Percentiles rank a stretch among this genome's conserved stretches.
Conservation (phyloP, 2,329 filamentous ascomycete species). For the Trichoderma pleuroti region DNA sequence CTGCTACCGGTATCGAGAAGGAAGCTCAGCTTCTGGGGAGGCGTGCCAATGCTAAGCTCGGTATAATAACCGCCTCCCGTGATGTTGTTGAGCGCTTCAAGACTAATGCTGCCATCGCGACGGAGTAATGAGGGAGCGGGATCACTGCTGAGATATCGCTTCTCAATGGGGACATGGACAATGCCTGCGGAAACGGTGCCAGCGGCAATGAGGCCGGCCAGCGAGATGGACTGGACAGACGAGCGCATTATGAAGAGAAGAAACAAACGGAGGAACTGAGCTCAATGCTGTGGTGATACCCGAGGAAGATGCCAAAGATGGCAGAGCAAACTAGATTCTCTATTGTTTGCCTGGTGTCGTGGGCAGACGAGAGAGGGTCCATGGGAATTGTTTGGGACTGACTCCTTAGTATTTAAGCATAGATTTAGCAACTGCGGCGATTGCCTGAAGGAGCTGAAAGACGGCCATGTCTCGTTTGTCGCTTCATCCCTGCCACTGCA, state of each 20-base stretch:
- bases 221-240: neutral
- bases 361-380: neutral
- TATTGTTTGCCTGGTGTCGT: neutral
- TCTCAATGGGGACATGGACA: slow-evolving; percentile 23
- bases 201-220: slow-evolving; percentile 19
- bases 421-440: slow-evolving; percentile 8
- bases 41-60: slow-evolving; percentile 56
- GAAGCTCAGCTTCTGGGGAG: slow-evolving; percentile 51
- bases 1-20: slow-evolving; percentile 62
- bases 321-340: neutral
- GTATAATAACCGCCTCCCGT: slow-evolving; percentile 55
- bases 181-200: slow-evolving; percentile 24
- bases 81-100: slow-evolving; percentile 50
- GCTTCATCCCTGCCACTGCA: slow-evolving; percentile 13
- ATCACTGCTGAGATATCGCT: slow-evolving; percentile 6
- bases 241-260: slow-evolving; percentile 8
- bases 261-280: neutral
- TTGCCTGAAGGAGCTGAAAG: slow-evolving; percentile 15
- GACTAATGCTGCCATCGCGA: slow-evolving; percentile 28
- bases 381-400: neutral
- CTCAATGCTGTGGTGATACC: neutral
- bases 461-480: neutral
- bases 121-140: slow-evolving; percentile 23
- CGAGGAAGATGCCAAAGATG: neutral
- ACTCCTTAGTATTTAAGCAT: slow-evolving; percentile 13